Conservation (phyloP, 2,329 filamentous ascomycete species). For the Exophiala sp. region DNA sequence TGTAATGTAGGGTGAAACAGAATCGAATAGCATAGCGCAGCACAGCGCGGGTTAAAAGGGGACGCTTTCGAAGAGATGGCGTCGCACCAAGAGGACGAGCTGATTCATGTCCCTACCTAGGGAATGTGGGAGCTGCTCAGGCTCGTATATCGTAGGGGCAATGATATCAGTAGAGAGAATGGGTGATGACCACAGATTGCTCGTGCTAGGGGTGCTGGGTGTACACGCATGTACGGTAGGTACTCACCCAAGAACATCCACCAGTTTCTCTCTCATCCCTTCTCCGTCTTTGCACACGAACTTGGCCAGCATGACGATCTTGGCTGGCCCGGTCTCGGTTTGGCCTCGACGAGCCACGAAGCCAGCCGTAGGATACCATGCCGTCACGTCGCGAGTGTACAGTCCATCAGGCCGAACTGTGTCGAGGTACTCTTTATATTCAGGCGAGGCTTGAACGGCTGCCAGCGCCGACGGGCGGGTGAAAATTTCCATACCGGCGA, state of each 20-base stretch:
- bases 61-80: too few species aligned
- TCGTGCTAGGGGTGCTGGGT: too few species aligned
- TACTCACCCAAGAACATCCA: conserved; percentile 22
- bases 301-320: conserved; percentile 26
- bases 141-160: too few species aligned
- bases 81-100: too few species aligned
- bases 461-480: conserved; percentile 8
- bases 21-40: neutral
- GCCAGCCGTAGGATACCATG: conserved; percentile 23
- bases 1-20: neutral
- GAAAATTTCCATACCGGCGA: conserved; percentile 21
- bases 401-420: conserved; percentile 15
- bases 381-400: conserved; percentile 12
- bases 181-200: too few species aligned
- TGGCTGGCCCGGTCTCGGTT: conserved; percentile 13
- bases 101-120: too few species aligned
- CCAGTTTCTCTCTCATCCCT: conserved; percentile 17
- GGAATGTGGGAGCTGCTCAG: too few species aligned
- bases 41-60: neutral
- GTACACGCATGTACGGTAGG: neutral
- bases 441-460: conserved; percentile 2
- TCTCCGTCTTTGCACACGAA: conserved; percentile 23
- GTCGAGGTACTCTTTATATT: conserved; percentile 10
- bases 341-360: conserved; percentile 24
- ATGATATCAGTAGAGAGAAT: too few species aligned